A percentile compares a stretch with the other conserved stretches of the same genome.
Conservation (phyloP, 2,329 filamentous ascomycete species). For the Lachnellula occidentalis region DNA sequence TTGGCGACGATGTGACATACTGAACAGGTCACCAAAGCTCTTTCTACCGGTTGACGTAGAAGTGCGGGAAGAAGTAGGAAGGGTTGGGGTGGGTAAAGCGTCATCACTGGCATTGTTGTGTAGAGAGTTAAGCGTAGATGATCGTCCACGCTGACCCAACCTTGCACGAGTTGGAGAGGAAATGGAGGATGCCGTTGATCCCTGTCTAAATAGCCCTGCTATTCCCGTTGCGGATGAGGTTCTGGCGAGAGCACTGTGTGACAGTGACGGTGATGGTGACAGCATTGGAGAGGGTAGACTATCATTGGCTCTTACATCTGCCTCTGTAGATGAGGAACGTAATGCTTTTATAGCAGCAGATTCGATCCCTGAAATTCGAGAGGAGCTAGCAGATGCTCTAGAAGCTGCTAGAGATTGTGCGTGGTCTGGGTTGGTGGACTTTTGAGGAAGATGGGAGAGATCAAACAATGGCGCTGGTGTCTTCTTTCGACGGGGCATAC, state of each 20-base stretch:
- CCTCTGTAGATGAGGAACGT: slow-evolving; percentile 23
- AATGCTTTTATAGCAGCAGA: slow-evolving; percentile 37
- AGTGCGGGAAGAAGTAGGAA: slow-evolving; percentile 48
- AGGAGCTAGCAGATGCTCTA: slow-evolving; percentile 40
- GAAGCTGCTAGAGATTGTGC: slow-evolving; percentile 33
- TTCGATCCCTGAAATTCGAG: slow-evolving; percentile 29
- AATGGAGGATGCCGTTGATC: slow-evolving; percentile 58
- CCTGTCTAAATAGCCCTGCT: slow-evolving; percentile 46
- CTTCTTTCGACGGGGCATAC: slow-evolving; percentile 70
- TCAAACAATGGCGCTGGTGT: slow-evolving; percentile 71
- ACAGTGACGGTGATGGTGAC: slow-evolving; percentile 25
- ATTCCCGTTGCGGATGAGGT: slow-evolving; percentile 33
- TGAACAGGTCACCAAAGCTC: slow-evolving; percentile 87
- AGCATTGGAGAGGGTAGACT: slow-evolving; percentile 23
- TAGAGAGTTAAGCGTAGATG: slow-evolving; percentile 84
- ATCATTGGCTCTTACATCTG: slow-evolving; percentile 19
- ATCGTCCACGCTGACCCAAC: slow-evolving; percentile 64
- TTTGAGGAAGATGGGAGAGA: slow-evolving; percentile 81
- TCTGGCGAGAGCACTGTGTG: slow-evolving; percentile 20
- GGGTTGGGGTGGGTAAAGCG: slow-evolving; percentile 58
- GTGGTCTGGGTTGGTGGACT: slow-evolving; percentile 43
- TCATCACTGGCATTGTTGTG: slow-evolving; percentile 68
- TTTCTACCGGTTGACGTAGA: slow-evolving; percentile 88
- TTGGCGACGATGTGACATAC: slow-evolving; percentile 68
- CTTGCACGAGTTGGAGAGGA: slow-evolving; percentile 63